Evolutionary conservation across 371 early-diverging fungal genomes (phyloP), one percentile per base, ranked within the genome.

Genomic region (Mucor plumbeus): DNA sequence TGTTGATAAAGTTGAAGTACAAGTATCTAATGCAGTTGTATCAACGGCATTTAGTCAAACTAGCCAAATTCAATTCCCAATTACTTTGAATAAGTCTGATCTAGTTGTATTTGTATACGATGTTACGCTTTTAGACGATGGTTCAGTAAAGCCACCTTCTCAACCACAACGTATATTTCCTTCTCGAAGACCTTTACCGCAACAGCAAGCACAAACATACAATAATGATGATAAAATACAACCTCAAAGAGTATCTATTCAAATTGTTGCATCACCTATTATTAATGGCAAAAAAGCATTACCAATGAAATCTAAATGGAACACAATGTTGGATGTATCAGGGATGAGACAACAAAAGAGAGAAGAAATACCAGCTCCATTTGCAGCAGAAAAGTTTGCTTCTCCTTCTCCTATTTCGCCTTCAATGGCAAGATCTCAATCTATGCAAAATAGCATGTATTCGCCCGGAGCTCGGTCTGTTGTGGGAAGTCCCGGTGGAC

Each of bases 301-400:
- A 40, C 68, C 78, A 19, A 84, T 91, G 69, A 79, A 84, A 44
- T 89, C 89, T 0, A 85, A 87, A 64, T 90, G 90, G 90, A 86
- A 88, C 59, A 87, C 87, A n/a, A 82, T 82, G 78, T 57, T 91
- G 65, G 90, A 89, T 68, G 86, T 88, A 0, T 74, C 80, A 4
- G 75, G 81, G n/a, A 65, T 85, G 65, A 74, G 85, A 10, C 83
- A 84, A 40, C 85, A 85, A 53, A 78, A 68, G 43, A 69, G 78
- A 26, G 85, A 87, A 11, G 84, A 85, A 13, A 38, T 61, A 11
- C 72, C 70, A 26, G 38, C 63, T 11, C 63, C 59, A 0, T 63
- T 65, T 63, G 26, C 33, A 31, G 26, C 50, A 10, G 71, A 71
- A 17, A 71, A 71, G 35, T 60, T 71, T 15, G 41, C 50, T 9